These are phyloP conservation scores for Nannochloropsis granulata DNA, from an alignment of 108 stramenopile species.

Conservation along the genomic window DNA sequence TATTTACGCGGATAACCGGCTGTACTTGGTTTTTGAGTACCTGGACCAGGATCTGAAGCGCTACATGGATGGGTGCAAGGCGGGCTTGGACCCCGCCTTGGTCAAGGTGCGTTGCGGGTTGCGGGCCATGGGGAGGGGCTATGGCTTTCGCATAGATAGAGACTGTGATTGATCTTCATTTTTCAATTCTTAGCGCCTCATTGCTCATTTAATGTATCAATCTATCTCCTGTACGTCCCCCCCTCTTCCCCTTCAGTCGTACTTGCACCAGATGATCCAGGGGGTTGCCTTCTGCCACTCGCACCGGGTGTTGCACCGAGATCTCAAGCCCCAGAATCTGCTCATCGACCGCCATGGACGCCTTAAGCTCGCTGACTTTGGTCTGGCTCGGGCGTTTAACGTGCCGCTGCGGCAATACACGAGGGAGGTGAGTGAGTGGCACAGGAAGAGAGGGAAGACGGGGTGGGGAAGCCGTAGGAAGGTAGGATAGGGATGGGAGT, in stretches of 20 bases:
- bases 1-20: slow-evolving; percentile 66
- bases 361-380: slow-evolving; percentile 95
- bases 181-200: background rate
- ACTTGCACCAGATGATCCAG: slow-evolving; percentile 24
- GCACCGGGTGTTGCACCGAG: slow-evolving; percentile 84
- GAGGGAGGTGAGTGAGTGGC: slow-evolving; percentile 19
- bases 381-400: slow-evolving; percentile 86
- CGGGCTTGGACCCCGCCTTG: slow-evolving; percentile 2
- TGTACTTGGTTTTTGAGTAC: slow-evolving; percentile 89
- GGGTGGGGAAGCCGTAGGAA: background rate
- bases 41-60: slow-evolving; percentile 90
- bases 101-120: slow-evolving; percentile 13
- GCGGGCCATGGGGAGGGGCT: background rate
- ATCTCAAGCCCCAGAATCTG: slow-evolving; percentile 94
- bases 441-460: background rate
- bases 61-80: slow-evolving; percentile 42
- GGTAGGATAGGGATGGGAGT: background rate
- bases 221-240: background rate
- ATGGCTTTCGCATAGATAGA: background rate
- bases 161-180: background rate
- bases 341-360: slow-evolving; percentile 75
- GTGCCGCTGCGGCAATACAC: slow-evolving; percentile 53
- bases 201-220: background rate
- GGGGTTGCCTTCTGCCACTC: slow-evolving; percentile 70
- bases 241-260: slow-evolving; percentile 1